Evolutionary conservation across 2,329 filamentous ascomycete genomes (phyloP).

Genomic region (Fusarium sp.): DNA sequence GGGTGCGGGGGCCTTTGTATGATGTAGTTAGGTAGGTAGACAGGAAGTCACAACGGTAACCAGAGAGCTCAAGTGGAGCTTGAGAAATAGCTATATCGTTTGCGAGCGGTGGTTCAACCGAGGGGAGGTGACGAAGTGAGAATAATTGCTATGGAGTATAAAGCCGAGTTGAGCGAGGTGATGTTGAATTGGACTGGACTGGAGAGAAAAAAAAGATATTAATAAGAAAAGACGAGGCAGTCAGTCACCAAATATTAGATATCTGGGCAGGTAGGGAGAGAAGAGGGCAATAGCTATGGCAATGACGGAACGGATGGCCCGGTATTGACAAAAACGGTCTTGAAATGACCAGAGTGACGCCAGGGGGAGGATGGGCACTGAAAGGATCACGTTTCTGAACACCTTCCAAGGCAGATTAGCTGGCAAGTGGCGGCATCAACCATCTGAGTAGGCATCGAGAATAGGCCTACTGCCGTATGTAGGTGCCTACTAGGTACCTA

Average conservation of each 20-base stretch:
- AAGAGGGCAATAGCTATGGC: neutral
- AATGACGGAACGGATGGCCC: slow-evolving; percentile 31
- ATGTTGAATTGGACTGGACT: neutral
- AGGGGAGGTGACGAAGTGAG: neutral
- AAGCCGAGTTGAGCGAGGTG: neutral
- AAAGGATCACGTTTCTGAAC: slow-evolving; percentile 20
- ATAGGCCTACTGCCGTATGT: neutral
- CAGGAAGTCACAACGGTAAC: neutral
- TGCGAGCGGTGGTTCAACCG: neutral
- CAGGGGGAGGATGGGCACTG: slow-evolving; percentile 24
- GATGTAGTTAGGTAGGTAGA: slow-evolving; percentile 1
- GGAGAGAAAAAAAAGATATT: slow-evolving; percentile 4
- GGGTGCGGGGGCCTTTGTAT: slow-evolving; percentile 15
- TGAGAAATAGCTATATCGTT: slow-evolving; percentile 14
- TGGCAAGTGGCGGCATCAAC: slow-evolving; percentile 7
- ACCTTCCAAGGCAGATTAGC: slow-evolving; percentile 27
- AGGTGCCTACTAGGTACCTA: neutral
- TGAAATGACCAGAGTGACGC: slow-evolving; percentile 22
- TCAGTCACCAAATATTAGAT: neutral
- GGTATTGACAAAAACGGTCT: slow-evolving; percentile 1
- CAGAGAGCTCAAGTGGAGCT: neutral
- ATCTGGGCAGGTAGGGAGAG: neutral
- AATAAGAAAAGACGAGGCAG: neutral
- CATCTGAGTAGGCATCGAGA: neutral
- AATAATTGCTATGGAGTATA: neutral